Base-by-base conservation (phyloP, 805 yeast species). In the Candida glaebosa region DNA sequence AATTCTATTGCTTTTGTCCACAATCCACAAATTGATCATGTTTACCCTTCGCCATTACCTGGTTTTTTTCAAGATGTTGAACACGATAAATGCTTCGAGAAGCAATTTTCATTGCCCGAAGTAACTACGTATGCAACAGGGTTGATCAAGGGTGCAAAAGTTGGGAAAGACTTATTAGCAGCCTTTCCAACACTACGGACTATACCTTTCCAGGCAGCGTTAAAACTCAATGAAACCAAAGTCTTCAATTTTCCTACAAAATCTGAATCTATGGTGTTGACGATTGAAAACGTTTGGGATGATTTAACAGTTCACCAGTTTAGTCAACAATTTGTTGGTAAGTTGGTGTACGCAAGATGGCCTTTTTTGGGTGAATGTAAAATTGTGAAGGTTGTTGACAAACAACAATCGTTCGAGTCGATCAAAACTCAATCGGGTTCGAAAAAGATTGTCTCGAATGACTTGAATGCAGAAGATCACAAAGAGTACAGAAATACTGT, bases 151-250 rank as follows among this genome's bases (percentile, higher is more conserved):
- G 85, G 84, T 40, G 93, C 88, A 5, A 69, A 74, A 40, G 61
- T 74, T 2, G 97, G 98, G 31, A 66, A 65, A n/a, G 75, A 82
- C 2, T 68, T 85, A 42, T 64, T 85, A 41, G 95, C 96, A 7
- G 96, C 98, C 1, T 93, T 93, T 75, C 98, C 99, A 39, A 71
- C 91, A 10, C 71, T 93, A 54, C 63, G 77, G 37, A 79, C 95
- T 1, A 61, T 93, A 34, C 83, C 88, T 5, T 83, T 81, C 54
- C 58, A 67, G 1, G 61, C 71, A 3, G 68, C 74, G 37, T 61
- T 90, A 48, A 74, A 72, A 34, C 67, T 72, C 46, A 83, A 81
- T 44, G 85, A 82, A 46, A 81, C 88, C 9, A 65, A 75, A 43
- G 84, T 93, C 2, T 93, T 93, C 67, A 88, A 89, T 54, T 84